Evolutionary conservation across 2,329 filamentous ascomycete genomes (phyloP).

Genomic region (Venturia pyrina): DNA sequence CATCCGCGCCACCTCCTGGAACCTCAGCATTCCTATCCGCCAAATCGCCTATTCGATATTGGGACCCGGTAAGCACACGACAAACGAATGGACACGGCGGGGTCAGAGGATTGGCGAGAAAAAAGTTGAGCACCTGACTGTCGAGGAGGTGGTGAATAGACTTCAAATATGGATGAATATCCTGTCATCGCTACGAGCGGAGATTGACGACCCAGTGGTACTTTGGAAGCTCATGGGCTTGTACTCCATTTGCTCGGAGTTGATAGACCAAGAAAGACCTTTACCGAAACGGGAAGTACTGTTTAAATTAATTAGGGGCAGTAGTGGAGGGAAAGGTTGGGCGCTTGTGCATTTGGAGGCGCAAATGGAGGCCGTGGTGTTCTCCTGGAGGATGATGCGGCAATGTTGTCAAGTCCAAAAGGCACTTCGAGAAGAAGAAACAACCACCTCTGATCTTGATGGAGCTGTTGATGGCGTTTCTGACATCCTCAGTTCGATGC

Average conservation of each 20-base stretch:
- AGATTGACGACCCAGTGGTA: not conserved
- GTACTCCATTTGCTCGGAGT: not conserved
- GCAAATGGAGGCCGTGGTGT: slow-evolving; percentile 11
- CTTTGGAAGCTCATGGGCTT: slow-evolving; percentile 1
- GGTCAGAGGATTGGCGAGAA: slow-evolving; percentile 4
- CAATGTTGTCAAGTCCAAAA: not conserved
- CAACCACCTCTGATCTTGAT: not conserved
- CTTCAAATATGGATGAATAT: not conserved
- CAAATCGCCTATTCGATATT: slow-evolving; percentile 9
- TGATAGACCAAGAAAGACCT: not conserved
- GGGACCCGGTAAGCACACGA: not conserved
- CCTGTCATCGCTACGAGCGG: not conserved
- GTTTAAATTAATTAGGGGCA: not conserved
- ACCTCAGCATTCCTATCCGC: slow-evolving; percentile 2
- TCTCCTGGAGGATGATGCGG: slow-evolving; percentile 9
- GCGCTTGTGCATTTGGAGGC: slow-evolving; percentile 2
- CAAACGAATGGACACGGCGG: slow-evolving; percentile 2
- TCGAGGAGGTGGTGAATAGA: not conserved
- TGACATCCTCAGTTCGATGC: not conserved
- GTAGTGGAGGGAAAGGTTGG: not conserved
- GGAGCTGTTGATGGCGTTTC: not conserved
- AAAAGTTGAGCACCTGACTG: slow-evolving; percentile 1
- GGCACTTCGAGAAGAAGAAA: not conserved
- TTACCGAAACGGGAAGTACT: not conserved
- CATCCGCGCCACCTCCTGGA: slow-evolving; percentile 9